Evolutionary conservation across 2,329 filamentous ascomycete species (phyloP), one percentile per base, ranked within the genome.

Genomic region (Fusarium camptoceras): DNA sequence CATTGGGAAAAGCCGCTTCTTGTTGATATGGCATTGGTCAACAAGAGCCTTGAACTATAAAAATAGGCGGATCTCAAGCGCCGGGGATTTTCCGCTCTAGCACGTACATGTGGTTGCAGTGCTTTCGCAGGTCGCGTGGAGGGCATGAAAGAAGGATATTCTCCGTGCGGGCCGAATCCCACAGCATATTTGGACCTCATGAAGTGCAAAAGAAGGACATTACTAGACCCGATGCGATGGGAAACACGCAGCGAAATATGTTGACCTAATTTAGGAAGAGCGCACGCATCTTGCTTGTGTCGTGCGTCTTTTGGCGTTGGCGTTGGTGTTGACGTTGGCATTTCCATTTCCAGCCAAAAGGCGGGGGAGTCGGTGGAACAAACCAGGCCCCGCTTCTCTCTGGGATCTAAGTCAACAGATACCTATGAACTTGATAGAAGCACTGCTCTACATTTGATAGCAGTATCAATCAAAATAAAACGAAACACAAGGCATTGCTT

Each of bases 41-140:
- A 57, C 25, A 48, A 44, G 51, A 50, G 42, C 47, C 49, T 57
- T 31, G n/a, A 53, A 44, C 27, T 51, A 59, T 39, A 68, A 70
- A 70, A 70, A 71, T 71, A 70, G 67, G 59, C 46, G 62, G 64
- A 47, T 56, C 27, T 39, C 57, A 70, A 70, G 68, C 68, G 64
- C 67, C 27, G 42, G 46, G 30, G 55, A 55, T 68, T 58, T 61
- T 64, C 14, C 24, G 39, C 49, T 50, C 51, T 42, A 43, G 20
- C 42, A 64, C 27, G 37, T 44, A 64, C 31, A 24, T 42, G 46
- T 54, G 64, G 64, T 68, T 70, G 41, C 67, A 68, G 31, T 66
- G 55, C 53, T 59, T 54, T 20, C 42, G 42, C 62, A 42, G 42
- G 41, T 55, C 48, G 47, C 41, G 44, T 58, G 39, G 31, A 51